phyloP scores from a whole-genome alignment of 2,329 filamentous ascomycete genomes.

The Phialophora expanda region DNA sequence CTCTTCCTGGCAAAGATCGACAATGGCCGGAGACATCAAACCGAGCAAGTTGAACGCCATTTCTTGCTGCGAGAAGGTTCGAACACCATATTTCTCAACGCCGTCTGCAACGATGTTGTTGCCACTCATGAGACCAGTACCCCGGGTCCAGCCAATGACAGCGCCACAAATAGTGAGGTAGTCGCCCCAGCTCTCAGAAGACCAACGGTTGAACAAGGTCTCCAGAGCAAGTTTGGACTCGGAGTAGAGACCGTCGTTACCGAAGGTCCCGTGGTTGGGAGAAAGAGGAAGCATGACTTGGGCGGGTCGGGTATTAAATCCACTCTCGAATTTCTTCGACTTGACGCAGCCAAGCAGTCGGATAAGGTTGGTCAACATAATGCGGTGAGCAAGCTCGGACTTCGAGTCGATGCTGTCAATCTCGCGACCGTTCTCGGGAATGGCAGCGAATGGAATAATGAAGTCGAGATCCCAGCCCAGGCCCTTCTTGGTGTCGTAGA shows the following conservation, averaged over 20 bases:
- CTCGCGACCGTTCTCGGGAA: slow-evolving; percentile 95
- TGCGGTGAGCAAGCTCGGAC: slow-evolving; percentile 95
- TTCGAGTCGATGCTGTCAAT: slow-evolving; percentile 97
- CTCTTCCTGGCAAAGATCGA: slow-evolving; percentile 93
- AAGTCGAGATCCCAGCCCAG: slow-evolving; percentile 98
- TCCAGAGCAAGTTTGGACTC: slow-evolving; percentile 97
- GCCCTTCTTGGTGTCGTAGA: slow-evolving; percentile 94
- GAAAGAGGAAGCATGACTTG: slow-evolving; percentile 96
- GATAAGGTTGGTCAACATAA: slow-evolving; percentile 97
- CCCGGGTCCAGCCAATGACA: slow-evolving; percentile 98
- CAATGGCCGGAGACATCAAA: slow-evolving; percentile 90
- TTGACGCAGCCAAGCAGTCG: slow-evolving; percentile 91
- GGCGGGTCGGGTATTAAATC: slow-evolving; percentile 92
- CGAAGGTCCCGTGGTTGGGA: slow-evolving; percentile 97
- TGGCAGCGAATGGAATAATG: slow-evolving; percentile 94
- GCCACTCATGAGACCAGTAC: slow-evolving; percentile 94
- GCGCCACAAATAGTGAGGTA: slow-evolving; percentile 98
- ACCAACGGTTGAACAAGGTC: slow-evolving; percentile 98
- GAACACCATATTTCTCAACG: slow-evolving; percentile 93
- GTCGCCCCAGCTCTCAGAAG: slow-evolving; percentile 95
- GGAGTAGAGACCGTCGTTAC: slow-evolving; percentile 95
- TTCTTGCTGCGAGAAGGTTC: slow-evolving; percentile 98
- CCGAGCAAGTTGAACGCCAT: slow-evolving; percentile 99
- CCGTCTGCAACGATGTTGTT: slow-evolving; percentile 98
- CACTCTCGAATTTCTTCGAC: slow-evolving; percentile 81